Percentiles rank a stretch among this genome's conserved stretches.
phyloP scores from a whole-genome alignment of 2,329 filamentous ascomycete species.

The Epichloe scottii region DNA sequence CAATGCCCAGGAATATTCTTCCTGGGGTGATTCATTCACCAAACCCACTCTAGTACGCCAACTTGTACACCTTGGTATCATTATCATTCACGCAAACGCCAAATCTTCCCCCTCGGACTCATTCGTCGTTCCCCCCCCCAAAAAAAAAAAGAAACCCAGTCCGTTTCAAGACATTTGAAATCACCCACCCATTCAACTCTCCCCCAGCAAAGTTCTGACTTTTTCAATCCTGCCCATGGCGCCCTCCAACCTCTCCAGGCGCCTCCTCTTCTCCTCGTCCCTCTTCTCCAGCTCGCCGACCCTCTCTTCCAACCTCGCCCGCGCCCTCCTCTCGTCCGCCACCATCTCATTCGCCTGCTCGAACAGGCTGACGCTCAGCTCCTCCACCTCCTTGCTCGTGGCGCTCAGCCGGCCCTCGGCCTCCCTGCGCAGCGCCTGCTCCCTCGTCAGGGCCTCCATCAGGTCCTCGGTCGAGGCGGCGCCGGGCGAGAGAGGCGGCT shows the following conservation, averaged over 20 bases:
- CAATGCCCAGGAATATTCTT: no score
- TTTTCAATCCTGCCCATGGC: constrained; percentile 60
- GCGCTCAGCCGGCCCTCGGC: constrained; percentile 57
- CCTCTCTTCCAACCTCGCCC: constrained; percentile 59
- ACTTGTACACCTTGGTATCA: no score
- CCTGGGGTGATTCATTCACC: no score
- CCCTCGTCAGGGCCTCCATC: constrained; percentile 50
- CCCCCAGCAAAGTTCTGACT: constrained; percentile 47
- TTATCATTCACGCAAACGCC: no score
- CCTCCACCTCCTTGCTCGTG: constrained; percentile 63
- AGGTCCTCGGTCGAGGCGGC: constrained; percentile 33
- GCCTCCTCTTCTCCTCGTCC: constrained; percentile 54
- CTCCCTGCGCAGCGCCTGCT: constrained; percentile 52
- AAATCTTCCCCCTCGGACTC: no score
- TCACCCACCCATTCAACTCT: constrained; percentile 7
- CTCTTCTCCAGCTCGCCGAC: constrained; percentile 56
- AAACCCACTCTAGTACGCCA: no score
- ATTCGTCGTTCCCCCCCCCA: no score
- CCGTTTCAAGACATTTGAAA: no score
- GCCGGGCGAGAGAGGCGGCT: constrained; percentile 1
- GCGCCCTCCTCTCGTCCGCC: constrained; percentile 57
- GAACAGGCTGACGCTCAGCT: constrained; percentile 63
- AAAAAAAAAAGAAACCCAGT: no score
- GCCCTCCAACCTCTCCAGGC: constrained; percentile 58
- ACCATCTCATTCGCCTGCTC: constrained; percentile 85